These are phyloP conservation scores for Xylaria intraflava DNA, from an alignment of 495 filamentous ascomycete genomes.

Conservation along the genomic window DNA sequence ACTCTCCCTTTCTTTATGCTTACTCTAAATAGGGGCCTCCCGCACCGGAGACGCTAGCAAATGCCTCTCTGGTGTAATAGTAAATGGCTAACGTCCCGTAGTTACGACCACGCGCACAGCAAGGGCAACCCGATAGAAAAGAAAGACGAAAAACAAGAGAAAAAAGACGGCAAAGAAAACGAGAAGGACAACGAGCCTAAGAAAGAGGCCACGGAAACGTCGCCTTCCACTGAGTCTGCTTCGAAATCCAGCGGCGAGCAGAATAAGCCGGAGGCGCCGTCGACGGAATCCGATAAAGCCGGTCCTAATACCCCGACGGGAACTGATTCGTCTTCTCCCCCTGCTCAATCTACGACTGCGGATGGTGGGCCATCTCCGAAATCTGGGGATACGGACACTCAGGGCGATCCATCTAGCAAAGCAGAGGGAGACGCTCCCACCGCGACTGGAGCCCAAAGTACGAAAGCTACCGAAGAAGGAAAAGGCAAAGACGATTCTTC, in stretches of 20 bases:
- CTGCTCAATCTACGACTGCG: slow-evolving; percentile 6
- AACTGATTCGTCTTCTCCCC: neutral
- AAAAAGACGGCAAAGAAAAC: slow-evolving; percentile 33
- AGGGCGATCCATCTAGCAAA: neutral
- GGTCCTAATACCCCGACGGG: too few relatives aligned
- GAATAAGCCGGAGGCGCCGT: neutral
- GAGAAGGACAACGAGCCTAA: slow-evolving; percentile 46
- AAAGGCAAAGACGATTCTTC: slow-evolving; percentile 1
- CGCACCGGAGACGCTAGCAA: neutral
- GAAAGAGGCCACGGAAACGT: slow-evolving; percentile 34
- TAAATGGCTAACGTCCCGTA: slow-evolving; percentile 77
- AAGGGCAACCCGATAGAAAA: slow-evolving; percentile 64
- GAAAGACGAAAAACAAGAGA: slow-evolving; percentile 53
- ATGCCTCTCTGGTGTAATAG: slow-evolving; percentile 29
- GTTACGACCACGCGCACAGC: slow-evolving; percentile 78
- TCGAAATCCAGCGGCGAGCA: neutral
- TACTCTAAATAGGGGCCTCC: neutral
- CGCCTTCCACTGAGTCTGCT: neutral
- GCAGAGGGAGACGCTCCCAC: too few relatives aligned
- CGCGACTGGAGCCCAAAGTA: too few relatives aligned
- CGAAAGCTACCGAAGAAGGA: too few relatives aligned
- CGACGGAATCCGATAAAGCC: too few relatives aligned
- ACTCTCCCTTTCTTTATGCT: neutral
- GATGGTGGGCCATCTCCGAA: neutral
- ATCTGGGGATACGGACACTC: neutral